Evolutionary conservation across 352 stramenopile genomes (phyloP).

Genomic region (Phytophthora cryptogea): DNA sequence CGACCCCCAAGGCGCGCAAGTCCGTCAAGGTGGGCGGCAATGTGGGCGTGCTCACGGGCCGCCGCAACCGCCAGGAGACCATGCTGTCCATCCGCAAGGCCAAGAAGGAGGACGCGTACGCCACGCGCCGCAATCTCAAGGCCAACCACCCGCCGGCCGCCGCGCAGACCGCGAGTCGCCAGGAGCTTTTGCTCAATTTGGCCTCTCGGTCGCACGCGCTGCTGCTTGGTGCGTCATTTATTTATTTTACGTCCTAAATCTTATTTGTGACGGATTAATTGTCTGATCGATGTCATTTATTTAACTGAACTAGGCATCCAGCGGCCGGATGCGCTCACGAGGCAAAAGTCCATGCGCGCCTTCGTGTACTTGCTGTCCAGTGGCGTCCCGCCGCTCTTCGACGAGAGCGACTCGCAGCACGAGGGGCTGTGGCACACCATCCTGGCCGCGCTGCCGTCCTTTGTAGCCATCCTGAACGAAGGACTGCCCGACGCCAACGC

Average conservation of each 20-base stretch:
- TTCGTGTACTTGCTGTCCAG: conserved; percentile 89
- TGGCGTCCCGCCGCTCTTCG: conserved; percentile 83
- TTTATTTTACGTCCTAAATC: background rate
- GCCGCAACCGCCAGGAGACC: conserved; percentile 85
- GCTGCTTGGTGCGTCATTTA: conserved; percentile 49
- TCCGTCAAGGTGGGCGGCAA: conserved; percentile 74
- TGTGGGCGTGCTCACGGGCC: conserved; percentile 74
- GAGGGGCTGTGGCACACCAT: conserved; percentile 82
- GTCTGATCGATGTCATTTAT: background rate
- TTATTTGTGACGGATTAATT: conserved; percentile 2
- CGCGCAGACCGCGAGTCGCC: conserved; percentile 49
- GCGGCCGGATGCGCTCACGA: conserved; percentile 69
- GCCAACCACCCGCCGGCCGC: conserved; percentile 64
- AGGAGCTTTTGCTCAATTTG: conserved; percentile 81
- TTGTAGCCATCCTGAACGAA: conserved; percentile 80
- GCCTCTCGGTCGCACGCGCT: conserved; percentile 79
- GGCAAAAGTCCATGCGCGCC: conserved; percentile 84
- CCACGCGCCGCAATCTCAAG: conserved; percentile 85
- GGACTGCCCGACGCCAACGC: conserved; percentile 60
- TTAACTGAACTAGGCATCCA: conserved; percentile 58
- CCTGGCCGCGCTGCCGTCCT: conserved; percentile 76
- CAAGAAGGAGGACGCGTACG: conserved; percentile 90
- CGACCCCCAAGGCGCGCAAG: conserved; percentile 61
- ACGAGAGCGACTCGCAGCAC: conserved; percentile 85
- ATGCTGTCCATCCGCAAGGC: conserved; percentile 89